Base-by-base conservation (phyloP, 495 filamentous ascomycete genomes). In the Penicillium ochrochloron region DNA sequence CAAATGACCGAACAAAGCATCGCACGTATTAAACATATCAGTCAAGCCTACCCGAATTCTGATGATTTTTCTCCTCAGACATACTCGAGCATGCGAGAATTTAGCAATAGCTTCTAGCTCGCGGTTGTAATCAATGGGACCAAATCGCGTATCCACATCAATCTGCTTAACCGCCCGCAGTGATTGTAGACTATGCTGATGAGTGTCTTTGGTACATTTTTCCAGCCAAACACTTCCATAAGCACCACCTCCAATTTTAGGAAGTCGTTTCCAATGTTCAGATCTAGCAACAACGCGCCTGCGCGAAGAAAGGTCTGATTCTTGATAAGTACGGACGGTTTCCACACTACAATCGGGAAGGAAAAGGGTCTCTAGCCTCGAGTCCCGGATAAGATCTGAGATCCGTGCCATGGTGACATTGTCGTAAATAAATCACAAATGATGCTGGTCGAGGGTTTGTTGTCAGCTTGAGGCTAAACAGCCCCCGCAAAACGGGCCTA, bases 91-190 rank as follows among this genome's bases (percentile, higher is more conserved):
- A 23, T 77, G 75, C 1, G 79, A 83, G 63, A 83, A 80, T 60
- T 76, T 81, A 35, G 70, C 68, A 48, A 79, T 76, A 9, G 77
- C 78, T 65, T 81, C 78, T 12, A 81, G 55, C 54, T 82, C 80
- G 4, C 72, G 67, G 33, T 62, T 65, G 39, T 75, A 79, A 41
- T 75, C 64, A 25, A 74, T 60, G 1, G 35, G 39, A 11, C 60
- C 55, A 44, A 33, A 39, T 48, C 73, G 68, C 8, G 64, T 33
- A 27, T 66, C 37, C 15, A 34, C 64, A 25, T 68, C 63, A 33
- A 56, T 66, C 12, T 63, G 35, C 33, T 70, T 72, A 2, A 68
- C 59, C 12, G 63, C 66, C 60, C 63, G 52, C 10, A 65, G 17
- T 50, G 46, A 31, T 34, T 27, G 14, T 52, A 15, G 3, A 12